Evolutionary conservation across 306 rosid genomes (phyloP), one percentile per base, ranked within the genome.

Genomic region (Acmispon strigosus): DNA sequence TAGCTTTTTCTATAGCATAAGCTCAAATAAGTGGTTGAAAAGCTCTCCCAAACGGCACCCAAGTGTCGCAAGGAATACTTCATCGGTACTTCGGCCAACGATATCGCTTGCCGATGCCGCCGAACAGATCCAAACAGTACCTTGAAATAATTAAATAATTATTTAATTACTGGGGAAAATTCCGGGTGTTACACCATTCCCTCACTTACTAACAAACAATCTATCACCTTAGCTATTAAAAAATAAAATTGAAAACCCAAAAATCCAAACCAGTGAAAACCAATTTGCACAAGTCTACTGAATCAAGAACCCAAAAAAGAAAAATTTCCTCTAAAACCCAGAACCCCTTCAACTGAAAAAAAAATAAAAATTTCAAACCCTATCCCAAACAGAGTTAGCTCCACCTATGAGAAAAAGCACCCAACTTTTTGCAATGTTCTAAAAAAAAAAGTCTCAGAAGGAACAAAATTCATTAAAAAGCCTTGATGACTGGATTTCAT

Each of bases 191-290:
- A n/a, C n/a, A n/a, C n/a, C n/a, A n/a, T n/a, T n/a, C n/a, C n/a
- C n/a, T n/a, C n/a, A n/a, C n/a, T n/a, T n/a, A 72, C 83, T 61
- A 87, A 77, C 80, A 71, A 73, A 77, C 80, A 74, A 73, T n/a
- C 72, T 14, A 70, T 53, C 62, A 63, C 66, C 80, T 37, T 27
- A 60, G 67, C n/a, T 71, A 50, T 75, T 56, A 20, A 62, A 66
- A 20, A 10, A 49, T 52, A 44, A 72, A 69, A n/a, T 51, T n/a
- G 24, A 60, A 47, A 22, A 52, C 17, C 36, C 55, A 7, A 22
- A 44, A 32, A 72, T 13, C 59, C 7, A 18, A 50, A 42, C 44
- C 42, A 71, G 57, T 41, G 59, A 50, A 48, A 24, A 60, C 43
- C 4, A 64, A 59, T 14, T 69, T 27, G 55, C 43, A 54, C 15